Conservation (phyloP, 139 green algal genomes). For the Volvox reticuliferus region DNA sequence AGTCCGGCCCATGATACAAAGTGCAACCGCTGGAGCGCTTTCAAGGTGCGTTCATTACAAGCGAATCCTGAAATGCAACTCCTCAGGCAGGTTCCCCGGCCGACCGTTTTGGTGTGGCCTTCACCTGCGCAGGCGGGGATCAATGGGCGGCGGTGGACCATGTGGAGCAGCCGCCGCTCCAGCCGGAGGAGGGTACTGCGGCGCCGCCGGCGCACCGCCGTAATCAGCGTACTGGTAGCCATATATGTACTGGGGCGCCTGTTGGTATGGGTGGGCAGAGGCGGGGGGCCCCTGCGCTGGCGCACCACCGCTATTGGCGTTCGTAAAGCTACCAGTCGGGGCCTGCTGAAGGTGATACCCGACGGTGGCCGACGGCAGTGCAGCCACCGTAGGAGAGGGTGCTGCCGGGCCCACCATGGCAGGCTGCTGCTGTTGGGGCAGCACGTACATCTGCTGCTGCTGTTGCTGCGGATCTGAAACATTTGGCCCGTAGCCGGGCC, state of each 20-base stretch:
- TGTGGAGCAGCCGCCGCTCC: not conserved
- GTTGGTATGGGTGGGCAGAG: not conserved
- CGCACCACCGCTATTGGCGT: not conserved
- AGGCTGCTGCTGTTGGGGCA: not conserved
- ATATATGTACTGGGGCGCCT: not conserved
- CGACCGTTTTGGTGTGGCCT: not conserved
- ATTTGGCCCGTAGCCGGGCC: not conserved
- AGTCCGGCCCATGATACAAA: too few relatives aligned
- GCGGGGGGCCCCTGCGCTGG: not conserved
- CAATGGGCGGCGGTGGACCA: not conserved
- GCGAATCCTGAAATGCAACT: too few relatives aligned
- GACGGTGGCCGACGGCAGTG: not conserved
- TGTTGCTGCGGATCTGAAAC: not conserved
- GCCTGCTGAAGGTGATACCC: not conserved
- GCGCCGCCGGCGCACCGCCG: not conserved
- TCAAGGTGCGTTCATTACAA: too few relatives aligned
- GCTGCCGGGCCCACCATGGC: not conserved
- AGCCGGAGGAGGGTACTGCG: not conserved
- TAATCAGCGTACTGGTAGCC: not conserved
- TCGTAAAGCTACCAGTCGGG: not conserved
- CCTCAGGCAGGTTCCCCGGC: too few relatives aligned
- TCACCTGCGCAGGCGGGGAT: slow-evolving; percentile 18
- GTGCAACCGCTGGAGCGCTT: too few relatives aligned
- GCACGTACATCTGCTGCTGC: not conserved
- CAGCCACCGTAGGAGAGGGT: not conserved